These are phyloP conservation scores for Hanseniaspora sp. DNA, from an alignment of 1,139 yeast genomes.

Conservation along the genomic window DNA sequence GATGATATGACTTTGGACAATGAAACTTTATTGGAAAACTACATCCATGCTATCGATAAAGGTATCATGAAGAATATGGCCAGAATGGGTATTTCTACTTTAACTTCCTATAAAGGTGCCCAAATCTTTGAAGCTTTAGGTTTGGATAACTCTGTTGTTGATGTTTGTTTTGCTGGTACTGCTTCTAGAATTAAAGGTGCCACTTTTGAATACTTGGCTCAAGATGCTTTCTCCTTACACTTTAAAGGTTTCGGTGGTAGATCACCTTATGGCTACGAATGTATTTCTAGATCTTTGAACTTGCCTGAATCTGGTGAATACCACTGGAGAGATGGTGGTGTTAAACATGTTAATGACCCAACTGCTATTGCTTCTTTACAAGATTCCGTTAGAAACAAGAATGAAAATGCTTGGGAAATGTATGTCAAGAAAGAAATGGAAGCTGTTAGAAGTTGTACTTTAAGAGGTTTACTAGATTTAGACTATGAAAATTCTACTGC, in stretches of 20 bases:
- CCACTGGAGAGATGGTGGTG: conserved; percentile 99
- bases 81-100: conserved; percentile 96
- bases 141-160: conserved; percentile 88
- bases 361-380: conserved; percentile 89
- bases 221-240: conserved; percentile 88
- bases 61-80: conserved; percentile 96
- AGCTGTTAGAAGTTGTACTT: conserved; percentile 83
- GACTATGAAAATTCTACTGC: conserved; percentile 60
- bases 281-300: conserved; percentile 49
- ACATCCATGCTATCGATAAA: conserved; percentile 70
- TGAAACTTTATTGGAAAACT: conserved; percentile 56
- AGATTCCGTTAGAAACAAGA: conserved; percentile 94
- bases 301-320: conserved; percentile 95
- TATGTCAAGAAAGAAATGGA: conserved; percentile 84
- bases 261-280: conserved; percentile 33
- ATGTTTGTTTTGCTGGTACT: conserved; percentile 92
- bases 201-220: conserved; percentile 89
- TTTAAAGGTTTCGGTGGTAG: conserved; percentile 84
- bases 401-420: conserved; percentile 82
- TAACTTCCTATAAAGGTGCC: conserved; percentile 96
- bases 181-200: conserved; percentile 95
- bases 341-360: conserved; percentile 88
- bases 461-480: conserved; percentile 86
- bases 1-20: conserved; percentile 38
- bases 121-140: conserved; percentile 97